phyloP scores from a whole-genome alignment of 192 early-diverging fungal species.

The Gonapodya sp. region DNA sequence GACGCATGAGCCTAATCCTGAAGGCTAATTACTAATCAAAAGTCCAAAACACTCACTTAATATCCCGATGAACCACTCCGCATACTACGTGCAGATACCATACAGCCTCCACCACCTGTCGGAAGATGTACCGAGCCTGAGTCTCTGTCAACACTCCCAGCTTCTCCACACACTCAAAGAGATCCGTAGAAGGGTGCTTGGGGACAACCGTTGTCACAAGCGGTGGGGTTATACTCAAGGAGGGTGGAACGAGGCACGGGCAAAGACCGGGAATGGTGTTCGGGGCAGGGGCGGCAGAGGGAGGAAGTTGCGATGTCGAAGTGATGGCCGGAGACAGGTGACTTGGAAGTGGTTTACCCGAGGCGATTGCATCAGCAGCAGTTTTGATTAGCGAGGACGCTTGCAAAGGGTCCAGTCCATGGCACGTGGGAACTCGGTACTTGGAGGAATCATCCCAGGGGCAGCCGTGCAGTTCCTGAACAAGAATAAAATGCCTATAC shows the following conservation, averaged over 20 bases:
- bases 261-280: conserved; percentile 19
- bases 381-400: neutral
- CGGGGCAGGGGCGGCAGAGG: conserved; percentile 9
- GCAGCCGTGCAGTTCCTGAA: conserved; percentile 49
- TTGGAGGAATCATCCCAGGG: conserved; percentile 22
- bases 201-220: conserved; percentile 18
- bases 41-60: neutral
- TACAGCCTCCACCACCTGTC: conserved; percentile 58
- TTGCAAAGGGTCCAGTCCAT: neutral
- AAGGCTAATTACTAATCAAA: neutral
- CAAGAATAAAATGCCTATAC: conserved; percentile 37
- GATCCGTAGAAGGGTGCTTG: conserved; percentile 44
- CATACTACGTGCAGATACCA: conserved; percentile 41
- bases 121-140: conserved; percentile 53
- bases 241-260: conserved; percentile 18
- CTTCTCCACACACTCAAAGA: conserved; percentile 71
- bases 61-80: conserved; percentile 56
- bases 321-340: neutral
- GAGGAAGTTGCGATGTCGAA: neutral
- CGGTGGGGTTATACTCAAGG: conserved; percentile 19
- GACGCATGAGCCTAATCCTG: no score
- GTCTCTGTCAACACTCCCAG: conserved; percentile 50
- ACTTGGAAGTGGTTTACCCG: conserved; percentile 9
- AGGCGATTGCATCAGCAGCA: conserved; percentile 17
- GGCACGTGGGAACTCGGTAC: neutral